Conservation (phyloP, 2,329 filamentous ascomycete genomes). For the Sporothrix dimorphospora region DNA sequence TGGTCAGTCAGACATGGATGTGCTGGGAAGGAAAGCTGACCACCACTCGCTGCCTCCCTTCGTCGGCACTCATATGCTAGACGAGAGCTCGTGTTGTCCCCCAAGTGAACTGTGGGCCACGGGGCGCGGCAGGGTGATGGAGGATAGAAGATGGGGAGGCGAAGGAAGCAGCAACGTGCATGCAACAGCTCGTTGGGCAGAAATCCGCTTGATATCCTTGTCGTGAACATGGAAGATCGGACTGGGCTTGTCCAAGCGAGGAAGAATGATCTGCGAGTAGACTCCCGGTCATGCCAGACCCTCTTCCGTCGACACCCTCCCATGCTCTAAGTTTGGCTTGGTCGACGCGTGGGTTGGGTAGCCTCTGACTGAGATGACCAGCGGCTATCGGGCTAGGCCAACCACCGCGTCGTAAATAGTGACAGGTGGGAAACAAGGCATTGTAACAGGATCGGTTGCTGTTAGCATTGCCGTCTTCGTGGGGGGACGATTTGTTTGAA, state of each 20-base stretch:
- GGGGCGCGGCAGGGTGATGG: background rate
- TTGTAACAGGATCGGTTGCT: background rate
- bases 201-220: background rate
- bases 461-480: background rate
- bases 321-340: background rate
- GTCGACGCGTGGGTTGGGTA: background rate
- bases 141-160: background rate
- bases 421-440: background rate
- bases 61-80: background rate
- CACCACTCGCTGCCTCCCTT: background rate
- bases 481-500: background rate
- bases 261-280: background rate
- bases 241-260: background rate
- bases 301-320: background rate
- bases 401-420: background rate
- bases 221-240: background rate
- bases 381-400: background rate
- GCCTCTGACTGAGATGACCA: background rate
- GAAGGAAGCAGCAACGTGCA: background rate
- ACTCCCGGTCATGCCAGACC: background rate
- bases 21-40: background rate
- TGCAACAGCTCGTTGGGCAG: conserved; percentile 3
- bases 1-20: conserved; percentile 21
- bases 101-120: background rate
- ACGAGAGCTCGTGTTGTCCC: background rate